Evolutionary conservation across 768 basidiomycete species (phyloP), one percentile per base, ranked within the genome.

Genomic region (Termitomyces eurrhizus): DNA sequence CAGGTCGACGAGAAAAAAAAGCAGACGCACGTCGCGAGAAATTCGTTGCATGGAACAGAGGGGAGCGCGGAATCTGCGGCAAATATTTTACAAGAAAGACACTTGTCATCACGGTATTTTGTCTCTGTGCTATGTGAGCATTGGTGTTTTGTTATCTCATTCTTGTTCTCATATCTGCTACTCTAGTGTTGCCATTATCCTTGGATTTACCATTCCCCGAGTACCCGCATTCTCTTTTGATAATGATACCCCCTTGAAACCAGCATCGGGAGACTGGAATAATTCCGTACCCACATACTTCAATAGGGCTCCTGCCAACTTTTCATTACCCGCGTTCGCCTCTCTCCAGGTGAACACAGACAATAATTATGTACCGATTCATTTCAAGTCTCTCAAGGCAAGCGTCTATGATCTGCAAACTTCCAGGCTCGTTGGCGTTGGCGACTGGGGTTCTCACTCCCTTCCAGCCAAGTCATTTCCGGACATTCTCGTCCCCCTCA

Each of bases 191-290:
- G 91, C 81, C 14, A 67, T 95, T 62, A 73, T 88, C 8, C 78
- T 96, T 18, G 93, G 81, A 36, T 85, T 98, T 71, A 85, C 85
- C 18, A 81, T 97, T 56, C 95, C 95, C 8, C 85, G 95, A 55
- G 91, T 92, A 4, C 94, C 95, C 0, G 69, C 70, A 37, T 86
- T 94, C 66, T 73, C 80, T 3, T 85, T 95, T 69, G 85, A 87
- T 66, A 73, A 74, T 16, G 64, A 71, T 11, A 71, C 73, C 6
- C 92, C 93, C 1, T 80, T 95, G 52, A 67, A 70, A 13, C 71
- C 75, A n/a, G 88, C 88, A 11, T 82, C 86, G 0, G 84, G 84
- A 26, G 65, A 62, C 39, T 92, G 82, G 77, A 82, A 83, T 52
- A 66, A 75, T 21, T 80, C 82, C 7, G 75, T 91, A 49, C 80